Base-by-base conservation (phyloP, 2,329 filamentous ascomycete genomes). In the Monosporascus sp. region DNA sequence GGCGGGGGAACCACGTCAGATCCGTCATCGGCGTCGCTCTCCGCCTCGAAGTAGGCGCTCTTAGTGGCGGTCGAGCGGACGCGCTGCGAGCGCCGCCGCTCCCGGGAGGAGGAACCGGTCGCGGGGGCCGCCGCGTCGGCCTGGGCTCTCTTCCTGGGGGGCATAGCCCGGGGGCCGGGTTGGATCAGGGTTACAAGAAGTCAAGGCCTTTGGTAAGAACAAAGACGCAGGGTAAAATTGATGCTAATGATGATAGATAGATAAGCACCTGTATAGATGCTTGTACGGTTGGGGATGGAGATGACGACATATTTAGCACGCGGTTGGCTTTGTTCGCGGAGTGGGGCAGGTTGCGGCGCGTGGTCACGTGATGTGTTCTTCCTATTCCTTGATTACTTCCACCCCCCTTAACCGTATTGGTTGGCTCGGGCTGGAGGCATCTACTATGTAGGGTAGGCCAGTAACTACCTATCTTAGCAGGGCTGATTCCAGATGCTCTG, bases 41-140 rank as follows among this genome's bases (percentile, higher is more conserved):
- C 61, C 49, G 55, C 63, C 53, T 80, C 78, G 60, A 81, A 81
- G 62, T 82, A 82, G 18, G 66, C 68, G 67, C 78, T 82, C 68
- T 73, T 81, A 57, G 72, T 68, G 20, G 58, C 63, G 1, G 71
- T 68, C 25, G 72, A 72, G 62, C 68, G 73, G 38, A 76, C 62
- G 45, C 79, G 78, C 22, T 69, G 62, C 6, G 80, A 82, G 49
- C 74, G 50, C 50, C 51, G 68, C 63, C 22, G 62, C 22, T 34
- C 31, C 31, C 31, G 31, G 31, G 11, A 34, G 31, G 4, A 5
- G 31, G 58, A 55, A 38, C 41, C 51, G 3, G 46, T 41, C 37
- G 56, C 48, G 2, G 53, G 42, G 4, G 50, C 49, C 46, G 55
- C 47, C 3, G 50, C 50, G 25, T 60, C 53, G 7, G 47, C 49